These are phyloP conservation scores for Colletotrichum echinochloae DNA, from an alignment of 2,329 filamentous ascomycete species.

Conservation along the genomic window DNA sequence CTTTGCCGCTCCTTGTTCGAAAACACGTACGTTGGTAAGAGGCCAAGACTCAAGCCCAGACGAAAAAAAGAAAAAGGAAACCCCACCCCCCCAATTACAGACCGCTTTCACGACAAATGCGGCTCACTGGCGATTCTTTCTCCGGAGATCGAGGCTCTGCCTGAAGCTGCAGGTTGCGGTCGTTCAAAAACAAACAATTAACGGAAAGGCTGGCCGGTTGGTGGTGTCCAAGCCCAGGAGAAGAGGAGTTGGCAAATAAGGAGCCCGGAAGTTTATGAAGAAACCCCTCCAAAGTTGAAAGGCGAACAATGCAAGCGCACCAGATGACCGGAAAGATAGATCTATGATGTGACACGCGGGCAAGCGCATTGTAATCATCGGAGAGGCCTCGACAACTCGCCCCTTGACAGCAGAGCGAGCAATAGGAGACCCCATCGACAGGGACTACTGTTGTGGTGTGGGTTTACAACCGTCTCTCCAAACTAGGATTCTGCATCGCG, in stretches of 20 bases:
- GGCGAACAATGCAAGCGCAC: no score
- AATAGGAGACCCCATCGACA: no score
- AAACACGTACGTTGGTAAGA: neutral
- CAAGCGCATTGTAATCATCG: neutral
- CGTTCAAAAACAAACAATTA: neutral
- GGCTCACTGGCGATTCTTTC: neutral
- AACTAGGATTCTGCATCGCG: neutral
- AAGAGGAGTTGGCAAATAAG: neutral
- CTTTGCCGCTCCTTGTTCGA: neutral
- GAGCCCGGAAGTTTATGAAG: neutral
- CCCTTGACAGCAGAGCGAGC: neutral
- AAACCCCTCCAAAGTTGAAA: neutral
- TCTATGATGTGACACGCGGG: neutral
- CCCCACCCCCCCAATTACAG: no score
- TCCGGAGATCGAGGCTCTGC: neutral
- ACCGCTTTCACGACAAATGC: no score
- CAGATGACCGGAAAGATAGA: neutral
- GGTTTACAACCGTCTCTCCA: neutral
- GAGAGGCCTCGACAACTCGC: neutral
- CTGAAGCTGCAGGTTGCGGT: neutral
- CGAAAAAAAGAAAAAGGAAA: neutral
- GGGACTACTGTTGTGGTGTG: neutral
- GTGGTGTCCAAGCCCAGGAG: neutral
- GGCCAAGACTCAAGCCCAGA: no score
- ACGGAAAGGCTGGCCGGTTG: neutral